Conservation (phyloP, 495 filamentous ascomycete genomes). For the Penicillium turbatum region DNA sequence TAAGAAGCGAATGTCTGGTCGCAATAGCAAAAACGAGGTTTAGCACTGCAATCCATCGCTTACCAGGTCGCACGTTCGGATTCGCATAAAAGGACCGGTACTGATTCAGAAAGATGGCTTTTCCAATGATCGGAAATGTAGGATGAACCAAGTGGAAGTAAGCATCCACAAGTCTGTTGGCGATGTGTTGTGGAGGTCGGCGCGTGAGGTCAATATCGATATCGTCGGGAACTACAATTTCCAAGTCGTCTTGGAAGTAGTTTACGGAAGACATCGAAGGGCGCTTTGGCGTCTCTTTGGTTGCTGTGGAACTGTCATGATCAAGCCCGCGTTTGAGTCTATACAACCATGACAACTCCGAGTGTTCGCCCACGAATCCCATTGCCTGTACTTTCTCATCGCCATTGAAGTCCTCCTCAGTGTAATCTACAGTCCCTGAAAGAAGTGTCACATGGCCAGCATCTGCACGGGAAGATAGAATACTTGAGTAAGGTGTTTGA, state of each 20-base stretch:
- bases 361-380: slow-evolving; percentile 61
- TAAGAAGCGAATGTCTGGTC: slow-evolving; percentile 44
- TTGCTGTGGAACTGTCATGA: slow-evolving; percentile 12
- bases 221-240: slow-evolving; percentile 36
- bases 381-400: slow-evolving; percentile 47
- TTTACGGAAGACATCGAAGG: slow-evolving; percentile 37
- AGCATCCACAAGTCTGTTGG: slow-evolving; percentile 48
- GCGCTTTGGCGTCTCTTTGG: slow-evolving; percentile 20
- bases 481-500: not conserved
- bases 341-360: slow-evolving; percentile 59
- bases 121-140: slow-evolving; percentile 56
- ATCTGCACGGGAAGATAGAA: slow-evolving; percentile 3
- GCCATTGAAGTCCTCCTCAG: slow-evolving; percentile 56
- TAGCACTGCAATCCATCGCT: slow-evolving; percentile 54
- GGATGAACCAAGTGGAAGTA: slow-evolving; percentile 57
- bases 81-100: slow-evolving; percentile 38
- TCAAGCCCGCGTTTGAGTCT: slow-evolving; percentile 39
- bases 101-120: slow-evolving; percentile 40
- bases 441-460: slow-evolving; percentile 39
- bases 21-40: slow-evolving; percentile 66
- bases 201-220: slow-evolving; percentile 47
- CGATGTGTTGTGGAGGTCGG: slow-evolving; percentile 47
- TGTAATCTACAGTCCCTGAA: slow-evolving; percentile 47
- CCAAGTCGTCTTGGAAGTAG: slow-evolving; percentile 56
- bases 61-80: slow-evolving; percentile 33